Conservation (phyloP, 495 filamentous ascomycete genomes). For the Penicillium crystallinum region DNA sequence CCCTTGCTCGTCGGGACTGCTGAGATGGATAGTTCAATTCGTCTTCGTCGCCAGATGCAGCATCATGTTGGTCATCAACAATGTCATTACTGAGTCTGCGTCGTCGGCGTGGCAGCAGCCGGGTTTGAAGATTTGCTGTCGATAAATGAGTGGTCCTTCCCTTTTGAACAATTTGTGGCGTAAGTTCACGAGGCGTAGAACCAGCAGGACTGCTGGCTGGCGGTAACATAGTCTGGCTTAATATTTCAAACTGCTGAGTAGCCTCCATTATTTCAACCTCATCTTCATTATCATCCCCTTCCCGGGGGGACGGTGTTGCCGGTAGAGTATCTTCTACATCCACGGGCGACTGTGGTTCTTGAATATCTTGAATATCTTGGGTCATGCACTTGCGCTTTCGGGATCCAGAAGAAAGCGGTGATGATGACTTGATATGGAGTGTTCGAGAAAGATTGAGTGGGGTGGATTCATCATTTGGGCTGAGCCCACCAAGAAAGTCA, state of each 20-base stretch:
- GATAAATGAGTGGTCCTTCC: slow-evolving; percentile 34
- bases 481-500: slow-evolving; percentile 54
- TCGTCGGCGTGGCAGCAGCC: slow-evolving; percentile 42
- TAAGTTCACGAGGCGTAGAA: slow-evolving; percentile 9
- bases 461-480: slow-evolving; percentile 63
- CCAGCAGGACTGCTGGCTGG: slow-evolving; percentile 44
- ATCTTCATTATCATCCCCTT: neutral
- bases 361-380: slow-evolving; percentile 16
- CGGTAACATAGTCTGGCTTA: slow-evolving; percentile 49
- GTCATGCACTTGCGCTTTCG: slow-evolving; percentile 34
- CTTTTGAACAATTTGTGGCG: slow-evolving; percentile 11
- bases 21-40: slow-evolving; percentile 30
- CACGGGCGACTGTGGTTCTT: slow-evolving; percentile 11
- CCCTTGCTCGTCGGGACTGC: slow-evolving; percentile 17
- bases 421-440: slow-evolving; percentile 16
- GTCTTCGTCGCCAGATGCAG: slow-evolving; percentile 34
- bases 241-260: slow-evolving; percentile 21
- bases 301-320: neutral
- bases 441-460: slow-evolving; percentile 47
- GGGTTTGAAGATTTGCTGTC: slow-evolving; percentile 44
- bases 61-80: slow-evolving; percentile 30
- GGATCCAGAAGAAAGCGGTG: slow-evolving; percentile 28
- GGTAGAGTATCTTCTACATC: slow-evolving; percentile 17
- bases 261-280: slow-evolving; percentile 5
- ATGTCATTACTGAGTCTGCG: slow-evolving; percentile 17